Conservation (phyloP, 1,139 yeast genomes). For the Yamadazyma diddensiae region DNA sequence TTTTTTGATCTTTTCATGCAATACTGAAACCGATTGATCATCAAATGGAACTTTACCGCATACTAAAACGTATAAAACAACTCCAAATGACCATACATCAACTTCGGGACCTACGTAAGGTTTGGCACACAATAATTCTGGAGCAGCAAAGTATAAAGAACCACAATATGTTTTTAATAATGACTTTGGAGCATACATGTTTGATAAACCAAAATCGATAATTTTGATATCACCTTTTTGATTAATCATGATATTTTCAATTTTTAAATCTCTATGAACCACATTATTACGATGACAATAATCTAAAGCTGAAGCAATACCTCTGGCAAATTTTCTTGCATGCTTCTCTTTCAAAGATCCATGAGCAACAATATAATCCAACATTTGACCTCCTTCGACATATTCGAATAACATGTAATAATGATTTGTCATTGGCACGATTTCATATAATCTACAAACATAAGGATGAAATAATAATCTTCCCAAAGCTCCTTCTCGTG, state of each 20-base stretch:
- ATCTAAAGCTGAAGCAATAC: conserved; percentile 92
- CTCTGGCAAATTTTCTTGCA: conserved; percentile 93
- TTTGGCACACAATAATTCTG: conserved; percentile 87
- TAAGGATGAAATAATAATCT: conserved; percentile 87
- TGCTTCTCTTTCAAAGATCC: conserved; percentile 92
- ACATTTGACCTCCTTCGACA: conserved; percentile 96
- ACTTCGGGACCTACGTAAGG: conserved; percentile 97
- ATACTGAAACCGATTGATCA: conserved; percentile 87
- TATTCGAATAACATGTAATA: conserved; percentile 96
- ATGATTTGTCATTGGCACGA: conserved; percentile 95
- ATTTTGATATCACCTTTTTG: conserved; percentile 92
- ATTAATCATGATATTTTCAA: conserved; percentile 93
- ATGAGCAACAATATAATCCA: conserved; percentile 95
- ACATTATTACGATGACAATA: conserved; percentile 92
- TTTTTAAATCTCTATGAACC: conserved; percentile 94
- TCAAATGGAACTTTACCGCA: conserved; percentile 99
- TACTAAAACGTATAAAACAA: conserved; percentile 87
- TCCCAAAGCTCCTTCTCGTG: conserved; percentile 94
- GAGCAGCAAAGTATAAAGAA: conserved; percentile 96
- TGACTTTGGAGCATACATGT: conserved; percentile 69
- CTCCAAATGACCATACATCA: conserved; percentile 98
- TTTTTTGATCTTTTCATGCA: conserved; percentile 90
- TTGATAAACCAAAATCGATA: conserved; percentile 94
- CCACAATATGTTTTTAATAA: conserved; percentile 95
- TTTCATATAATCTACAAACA: conserved; percentile 88